phyloP scores from a whole-genome alignment of 2,329 filamentous ascomycete genomes.

The Mycosphaerella arachidis region DNA sequence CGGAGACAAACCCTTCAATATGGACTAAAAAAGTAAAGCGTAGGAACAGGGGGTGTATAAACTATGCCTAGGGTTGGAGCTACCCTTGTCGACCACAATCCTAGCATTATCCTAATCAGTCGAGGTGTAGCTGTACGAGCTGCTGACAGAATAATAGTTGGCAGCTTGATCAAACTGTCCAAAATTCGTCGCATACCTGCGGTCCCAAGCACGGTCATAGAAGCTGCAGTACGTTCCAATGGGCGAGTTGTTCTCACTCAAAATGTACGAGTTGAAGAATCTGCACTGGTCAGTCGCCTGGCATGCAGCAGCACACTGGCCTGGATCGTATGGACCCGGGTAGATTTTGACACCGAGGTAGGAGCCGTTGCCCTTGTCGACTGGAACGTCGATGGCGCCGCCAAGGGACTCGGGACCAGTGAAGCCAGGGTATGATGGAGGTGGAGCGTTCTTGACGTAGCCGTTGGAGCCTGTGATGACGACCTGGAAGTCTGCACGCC shows the following conservation, averaged over 20 bases:
- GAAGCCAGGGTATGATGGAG: constrained; percentile 16
- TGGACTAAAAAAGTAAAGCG: too few relatives aligned
- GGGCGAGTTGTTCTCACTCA: constrained; percentile 36
- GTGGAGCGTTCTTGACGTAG: constrained; percentile 22
- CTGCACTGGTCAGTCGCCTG: constrained; percentile 8
- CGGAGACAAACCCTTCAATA: too few relatives aligned
- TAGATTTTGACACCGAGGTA: constrained; percentile 31
- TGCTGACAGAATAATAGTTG: constrained; percentile 17
- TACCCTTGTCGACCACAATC: too few relatives aligned
- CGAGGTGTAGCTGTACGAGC: constrained; percentile 13
- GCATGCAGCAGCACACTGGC: constrained; percentile 16
- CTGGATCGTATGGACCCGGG: constrained; percentile 17
- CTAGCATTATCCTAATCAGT: constrained; percentile 1
- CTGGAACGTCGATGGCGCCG: constrained; percentile 35
- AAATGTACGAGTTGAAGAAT: constrained; percentile 39
- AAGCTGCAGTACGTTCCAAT: constrained; percentile 39
- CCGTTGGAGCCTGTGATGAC: constrained; percentile 44
- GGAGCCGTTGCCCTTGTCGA: constrained; percentile 20
- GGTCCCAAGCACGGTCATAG: constrained; percentile 28
- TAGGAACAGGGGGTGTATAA: too few relatives aligned
- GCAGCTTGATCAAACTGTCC: constrained; percentile 15
- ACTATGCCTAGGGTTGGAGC: too few relatives aligned
- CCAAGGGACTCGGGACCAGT: constrained; percentile 29
- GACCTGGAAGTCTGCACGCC: constrained; percentile 34
- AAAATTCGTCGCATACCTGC: constrained; percentile 21